Base-by-base conservation (phyloP, 108 stramenopile genomes). In the Cyclotella distinguenda region DNA sequence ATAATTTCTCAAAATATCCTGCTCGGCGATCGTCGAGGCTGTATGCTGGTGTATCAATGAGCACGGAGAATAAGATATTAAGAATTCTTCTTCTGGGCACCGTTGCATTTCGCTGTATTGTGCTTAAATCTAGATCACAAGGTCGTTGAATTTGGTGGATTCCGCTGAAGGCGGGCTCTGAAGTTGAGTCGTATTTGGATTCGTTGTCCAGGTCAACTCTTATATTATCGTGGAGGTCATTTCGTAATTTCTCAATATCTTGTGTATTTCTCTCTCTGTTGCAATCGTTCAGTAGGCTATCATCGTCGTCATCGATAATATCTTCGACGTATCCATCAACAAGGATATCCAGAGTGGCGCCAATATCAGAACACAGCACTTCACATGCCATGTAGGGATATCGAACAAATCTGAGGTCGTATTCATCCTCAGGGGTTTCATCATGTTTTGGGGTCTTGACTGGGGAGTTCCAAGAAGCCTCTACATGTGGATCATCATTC, bases 371-470 rank as follows among this genome's bases (percentile, higher is more conserved):
- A 66, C 96, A 98, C 48, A 98, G 83, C 22, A 96, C 86, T 73
- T 98, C 97, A 68, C 97, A 98, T 12, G 91, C 88, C 95, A 97
- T 93, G 86, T 96, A 98, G 0, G 97, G 95, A 67, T 81, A 98
- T 26, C 95, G 75, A 38, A 87, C 60, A 64, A 72, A 80, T 34
- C 66, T 49, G 40, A 77, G 38, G 22, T 81, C 82, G 48, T 72
- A 69, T 42, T 81, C 73, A 19, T 81, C 70, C 42, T 68, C 70
- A 5, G 60, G 68, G 25, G 68, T 38, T 34, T 58, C 43, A 67
- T 65, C 68, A 16, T 72, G 64, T 19, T 66, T 42, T 18, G 26
- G 15, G 10, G 23, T 39, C 25, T 56, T 56, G 18, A 34, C 1
- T n/a, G 48, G 49, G 19, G 58, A 26, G 34, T 40, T 60, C 58